phyloP scores from a whole-genome alignment of 1,139 yeast species.

The Kodamaea ohmeri region DNA sequence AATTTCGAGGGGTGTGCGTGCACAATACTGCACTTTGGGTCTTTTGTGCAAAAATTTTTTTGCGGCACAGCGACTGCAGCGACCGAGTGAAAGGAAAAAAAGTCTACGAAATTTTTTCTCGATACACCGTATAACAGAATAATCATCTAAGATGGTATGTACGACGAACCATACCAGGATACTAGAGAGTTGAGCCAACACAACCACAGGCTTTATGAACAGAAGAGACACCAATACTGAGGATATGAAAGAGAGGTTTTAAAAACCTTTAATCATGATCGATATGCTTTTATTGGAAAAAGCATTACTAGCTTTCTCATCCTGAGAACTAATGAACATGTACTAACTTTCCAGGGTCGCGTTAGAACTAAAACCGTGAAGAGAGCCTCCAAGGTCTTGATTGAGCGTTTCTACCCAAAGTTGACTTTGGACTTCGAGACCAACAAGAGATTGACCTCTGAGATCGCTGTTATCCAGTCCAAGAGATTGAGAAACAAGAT shows the following conservation, averaged over 20 bases:
- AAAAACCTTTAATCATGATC: too few relatives aligned
- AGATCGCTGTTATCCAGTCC: constrained; percentile 98
- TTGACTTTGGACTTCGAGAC: constrained; percentile 99
- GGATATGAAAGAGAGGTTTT: too few relatives aligned
- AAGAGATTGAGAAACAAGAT: constrained; percentile 99
- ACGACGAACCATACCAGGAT: constrained; percentile 7
- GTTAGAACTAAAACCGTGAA: constrained; percentile 99
- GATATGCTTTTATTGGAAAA: too few relatives aligned
- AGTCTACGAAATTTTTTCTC: constrained; percentile 2
- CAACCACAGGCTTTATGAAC: background rate
- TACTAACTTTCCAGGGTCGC: constrained; percentile 70
- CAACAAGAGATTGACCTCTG: constrained; percentile 99
- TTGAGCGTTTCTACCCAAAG: constrained; percentile 99
- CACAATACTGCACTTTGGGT: constrained; percentile 5
- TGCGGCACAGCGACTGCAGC: constrained; percentile 1
- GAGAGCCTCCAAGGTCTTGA: constrained; percentile 99
- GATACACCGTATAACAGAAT: constrained; percentile 17
- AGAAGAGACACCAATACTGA: background rate
- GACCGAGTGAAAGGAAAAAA: constrained; percentile 1
- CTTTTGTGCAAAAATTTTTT: constrained; percentile 3
- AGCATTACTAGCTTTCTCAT: too few relatives aligned
- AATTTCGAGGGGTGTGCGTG: background rate
- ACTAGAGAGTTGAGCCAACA: too few relatives aligned
- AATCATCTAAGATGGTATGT: constrained; percentile 42
- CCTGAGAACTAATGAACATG: constrained; percentile 7